Evolutionary conservation across 2,329 filamentous ascomycete species (phyloP).

Genomic region (Xylariales sp.): DNA sequence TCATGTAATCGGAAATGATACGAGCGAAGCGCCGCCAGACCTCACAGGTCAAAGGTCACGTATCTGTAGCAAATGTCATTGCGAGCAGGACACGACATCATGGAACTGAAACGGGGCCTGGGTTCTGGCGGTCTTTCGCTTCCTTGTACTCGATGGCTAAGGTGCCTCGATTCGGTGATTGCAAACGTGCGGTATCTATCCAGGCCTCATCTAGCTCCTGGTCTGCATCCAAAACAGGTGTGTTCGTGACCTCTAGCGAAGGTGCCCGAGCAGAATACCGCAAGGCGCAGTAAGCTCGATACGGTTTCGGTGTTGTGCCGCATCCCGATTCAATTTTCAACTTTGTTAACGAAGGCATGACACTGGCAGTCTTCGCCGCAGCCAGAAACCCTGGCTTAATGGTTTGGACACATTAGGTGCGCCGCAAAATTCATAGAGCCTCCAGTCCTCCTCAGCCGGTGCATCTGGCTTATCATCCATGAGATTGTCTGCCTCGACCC

Average conservation of each 20-base stretch:
- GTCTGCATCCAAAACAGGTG: background rate
- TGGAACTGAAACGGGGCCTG: background rate
- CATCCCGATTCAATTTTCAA: constrained; percentile 1
- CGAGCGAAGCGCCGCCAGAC: no score
- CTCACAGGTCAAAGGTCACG: no score
- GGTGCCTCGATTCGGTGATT: background rate
- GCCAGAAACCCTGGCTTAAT: constrained; percentile 1
- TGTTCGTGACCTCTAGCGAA: background rate
- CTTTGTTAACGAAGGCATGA: background rate
- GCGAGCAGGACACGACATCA: no score
- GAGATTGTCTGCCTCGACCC: constrained; percentile 4
- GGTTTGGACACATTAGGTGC: background rate
- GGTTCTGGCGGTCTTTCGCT: background rate
- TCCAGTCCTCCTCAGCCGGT: constrained; percentile 3
- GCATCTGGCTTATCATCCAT: constrained; percentile 1
- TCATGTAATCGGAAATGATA: no score
- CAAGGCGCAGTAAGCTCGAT: background rate
- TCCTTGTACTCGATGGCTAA: background rate
- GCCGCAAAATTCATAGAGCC: constrained; percentile 1
- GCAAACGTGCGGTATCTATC: background rate
- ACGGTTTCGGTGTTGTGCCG: constrained; percentile 1
- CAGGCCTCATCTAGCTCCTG: background rate
- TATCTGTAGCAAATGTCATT: no score
- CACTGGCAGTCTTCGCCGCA: background rate
- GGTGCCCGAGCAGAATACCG: background rate